Conservation (phyloP, 2,329 filamentous ascomycete genomes). For the Dactylellina sp. region DNA sequence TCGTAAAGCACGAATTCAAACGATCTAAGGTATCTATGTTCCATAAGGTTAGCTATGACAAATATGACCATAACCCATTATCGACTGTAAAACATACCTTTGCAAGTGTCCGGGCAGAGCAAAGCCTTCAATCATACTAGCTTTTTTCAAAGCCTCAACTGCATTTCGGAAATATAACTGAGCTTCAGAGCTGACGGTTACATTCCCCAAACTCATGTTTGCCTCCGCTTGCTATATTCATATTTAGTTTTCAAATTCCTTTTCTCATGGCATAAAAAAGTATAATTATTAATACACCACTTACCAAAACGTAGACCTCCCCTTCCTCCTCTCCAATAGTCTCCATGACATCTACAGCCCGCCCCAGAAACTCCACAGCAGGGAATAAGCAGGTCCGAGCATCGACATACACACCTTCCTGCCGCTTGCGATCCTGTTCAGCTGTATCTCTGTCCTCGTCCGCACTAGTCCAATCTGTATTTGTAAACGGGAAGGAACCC, state of each 20-base stretch:
- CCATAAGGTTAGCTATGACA: slow-evolving; percentile 1
- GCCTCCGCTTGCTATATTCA: slow-evolving; percentile 47
- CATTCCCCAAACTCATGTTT: slow-evolving; percentile 54
- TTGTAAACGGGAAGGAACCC: slow-evolving; percentile 51
- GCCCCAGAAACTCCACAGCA: slow-evolving; percentile 43
- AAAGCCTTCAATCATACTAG: slow-evolving; percentile 50
- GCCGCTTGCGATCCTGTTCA: slow-evolving; percentile 45
- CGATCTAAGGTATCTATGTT: slow-evolving; percentile 43
- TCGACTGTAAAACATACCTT: slow-evolving; percentile 22
- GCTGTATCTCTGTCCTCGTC: slow-evolving; percentile 50
- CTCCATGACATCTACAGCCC: slow-evolving; percentile 37
- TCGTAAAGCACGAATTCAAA: slow-evolving; percentile 55
- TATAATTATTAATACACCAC: neutral
- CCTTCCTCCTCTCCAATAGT: slow-evolving; percentile 3
- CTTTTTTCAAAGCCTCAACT: slow-evolving; percentile 49
- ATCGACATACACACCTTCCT: slow-evolving; percentile 53
- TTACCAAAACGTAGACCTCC: slow-evolving; percentile 47
- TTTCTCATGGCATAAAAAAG: slow-evolving; percentile 1
- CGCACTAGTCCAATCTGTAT: slow-evolving; percentile 52
- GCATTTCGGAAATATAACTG: slow-evolving; percentile 43
- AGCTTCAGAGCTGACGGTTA: slow-evolving; percentile 47
- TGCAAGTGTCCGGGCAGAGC: slow-evolving; percentile 37
- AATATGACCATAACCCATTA: neutral
- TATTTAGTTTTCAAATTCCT: slow-evolving; percentile 9
- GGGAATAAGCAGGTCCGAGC: slow-evolving; percentile 53